Conservation (phyloP, 306 rosid species). For the Prunus persica region DNA sequence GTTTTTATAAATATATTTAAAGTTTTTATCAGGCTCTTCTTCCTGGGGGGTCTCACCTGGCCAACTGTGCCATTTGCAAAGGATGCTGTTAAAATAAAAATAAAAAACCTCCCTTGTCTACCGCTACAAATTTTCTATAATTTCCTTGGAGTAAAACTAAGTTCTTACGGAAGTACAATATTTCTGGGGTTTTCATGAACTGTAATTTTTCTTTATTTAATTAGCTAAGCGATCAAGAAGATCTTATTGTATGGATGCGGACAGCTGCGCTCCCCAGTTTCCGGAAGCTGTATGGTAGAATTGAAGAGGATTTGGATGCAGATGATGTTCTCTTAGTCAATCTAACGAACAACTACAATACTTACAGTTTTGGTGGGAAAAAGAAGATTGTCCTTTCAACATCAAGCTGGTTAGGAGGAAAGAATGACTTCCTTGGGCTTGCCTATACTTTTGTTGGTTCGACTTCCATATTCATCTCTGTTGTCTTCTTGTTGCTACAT, state of each 20-base stretch:
- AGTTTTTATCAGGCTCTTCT: too few relatives aligned
- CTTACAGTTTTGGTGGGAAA: constrained; percentile 89
- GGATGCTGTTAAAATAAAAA: too few relatives aligned
- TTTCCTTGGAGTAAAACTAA: constrained; percentile 12
- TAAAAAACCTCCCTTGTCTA: not conserved
- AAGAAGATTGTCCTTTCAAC: constrained; percentile 88
- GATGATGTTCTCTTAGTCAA: constrained; percentile 71
- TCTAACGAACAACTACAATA: constrained; percentile 73
- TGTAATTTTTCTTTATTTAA: constrained; percentile 20
- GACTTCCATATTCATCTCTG: constrained; percentile 53
- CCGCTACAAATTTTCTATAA: not conserved
- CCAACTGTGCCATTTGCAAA: too few relatives aligned
- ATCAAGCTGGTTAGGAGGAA: constrained; percentile 91
- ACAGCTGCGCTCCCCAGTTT: constrained; percentile 96
- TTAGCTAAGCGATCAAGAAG: constrained; percentile 94
- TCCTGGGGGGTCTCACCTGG: too few relatives aligned
- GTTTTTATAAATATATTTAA: too few relatives aligned
- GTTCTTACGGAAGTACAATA: constrained; percentile 8
- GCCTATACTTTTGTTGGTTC: constrained; percentile 74
- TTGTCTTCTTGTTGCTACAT: constrained; percentile 80
- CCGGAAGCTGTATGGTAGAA: constrained; percentile 88
- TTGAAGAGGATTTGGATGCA: constrained; percentile 83
- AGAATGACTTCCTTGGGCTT: constrained; percentile 84
- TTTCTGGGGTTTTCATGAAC: constrained; percentile 24
- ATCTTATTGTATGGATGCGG: constrained; percentile 97